phyloP scores from a whole-genome alignment of 139 green algal genomes.

The Ettlia oleoabundans region DNA sequence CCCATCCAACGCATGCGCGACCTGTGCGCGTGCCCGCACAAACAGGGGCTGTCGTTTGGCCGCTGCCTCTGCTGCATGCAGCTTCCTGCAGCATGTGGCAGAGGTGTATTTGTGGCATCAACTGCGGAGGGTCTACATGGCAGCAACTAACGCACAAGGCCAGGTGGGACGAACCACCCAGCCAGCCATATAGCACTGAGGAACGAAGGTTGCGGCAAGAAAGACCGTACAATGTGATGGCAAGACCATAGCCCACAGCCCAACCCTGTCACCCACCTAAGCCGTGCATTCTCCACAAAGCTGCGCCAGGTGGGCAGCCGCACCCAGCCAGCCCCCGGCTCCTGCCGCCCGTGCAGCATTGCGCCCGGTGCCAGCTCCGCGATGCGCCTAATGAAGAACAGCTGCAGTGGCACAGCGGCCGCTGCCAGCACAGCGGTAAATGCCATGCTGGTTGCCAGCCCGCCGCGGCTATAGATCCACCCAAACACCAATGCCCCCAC shows the following conservation, averaged over 20 bases:
- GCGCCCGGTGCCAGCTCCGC: slow-evolving; percentile 16
- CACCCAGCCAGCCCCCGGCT: slow-evolving; percentile 25
- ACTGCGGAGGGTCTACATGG: too few species aligned
- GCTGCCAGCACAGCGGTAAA: slow-evolving; percentile 28
- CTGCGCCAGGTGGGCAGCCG: slow-evolving; percentile 8
- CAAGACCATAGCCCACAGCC: background rate
- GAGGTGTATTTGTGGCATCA: too few species aligned
- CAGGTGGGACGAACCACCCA: too few species aligned
- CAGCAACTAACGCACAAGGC: too few species aligned
- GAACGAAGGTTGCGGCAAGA: too few species aligned
- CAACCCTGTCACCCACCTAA: background rate
- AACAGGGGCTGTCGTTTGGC: background rate
- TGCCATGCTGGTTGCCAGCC: slow-evolving; percentile 22
- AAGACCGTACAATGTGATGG: too few species aligned
- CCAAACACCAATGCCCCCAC: slow-evolving; percentile 49
- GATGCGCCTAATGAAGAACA: slow-evolving; percentile 42
- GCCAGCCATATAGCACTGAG: too few species aligned
- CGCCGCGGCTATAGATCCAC: slow-evolving; percentile 39
- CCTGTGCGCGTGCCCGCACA: background rate
- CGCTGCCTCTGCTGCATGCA: slow-evolving; percentile 7
- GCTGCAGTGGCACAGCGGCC: slow-evolving; percentile 29
- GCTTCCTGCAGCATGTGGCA: background rate
- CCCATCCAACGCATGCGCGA: slow-evolving; percentile 21
- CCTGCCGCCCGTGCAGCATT: slow-evolving; percentile 40
- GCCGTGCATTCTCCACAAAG: slow-evolving; percentile 26